Evolutionary conservation across 2,329 filamentous ascomycete species (phyloP), one percentile per base, ranked within the genome.

Genomic region (Diaporthe citriasiana): DNA sequence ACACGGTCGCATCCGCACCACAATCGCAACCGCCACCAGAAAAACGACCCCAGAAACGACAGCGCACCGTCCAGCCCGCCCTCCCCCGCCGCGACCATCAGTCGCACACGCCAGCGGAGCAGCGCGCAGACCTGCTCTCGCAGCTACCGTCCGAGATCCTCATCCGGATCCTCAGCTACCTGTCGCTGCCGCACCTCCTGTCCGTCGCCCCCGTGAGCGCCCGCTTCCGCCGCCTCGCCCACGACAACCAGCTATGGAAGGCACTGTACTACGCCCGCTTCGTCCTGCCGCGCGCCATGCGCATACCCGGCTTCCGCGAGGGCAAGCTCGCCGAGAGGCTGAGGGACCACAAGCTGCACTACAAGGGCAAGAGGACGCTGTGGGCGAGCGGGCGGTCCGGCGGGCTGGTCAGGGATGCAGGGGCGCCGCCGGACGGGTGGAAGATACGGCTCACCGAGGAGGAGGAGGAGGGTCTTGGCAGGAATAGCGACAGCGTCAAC

Each of bases 211-310:
- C 91, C 71, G 87, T 95, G n/a, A 98, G 95, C 2, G 90, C 85
- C 71, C 94, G 93, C 74, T 93, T 97, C 80, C 87, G 91, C 78
- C 87, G 87, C 51, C 88, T 98, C 25, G 89, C 94, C 10, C 88
- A 89, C 71, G 97, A 98, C 82, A 93, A 93, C 0, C 95, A 98
- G 81, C 85, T 98, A 73, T 99, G 97, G 97, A 97, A 96, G 82
- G 89, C 89, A 19, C 90, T 95, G 66, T 99, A 98, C 84, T 98
- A 97, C 83, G 88, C 91, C 35, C 92, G 93, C 76, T 98, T 97
- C 83, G 94, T 98, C 40, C 89, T 94, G 47, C 95, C 95, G 51
- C 91, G 95, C 79, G 93, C 93, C 47, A 89, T 93, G 77, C 91
- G 93, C 73, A 91, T 96, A 72, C 93, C 94, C 0, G 93, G 93